Base-by-base conservation (phyloP, 2,329 filamentous ascomycete genomes). In the Diaporthe destruens region DNA sequence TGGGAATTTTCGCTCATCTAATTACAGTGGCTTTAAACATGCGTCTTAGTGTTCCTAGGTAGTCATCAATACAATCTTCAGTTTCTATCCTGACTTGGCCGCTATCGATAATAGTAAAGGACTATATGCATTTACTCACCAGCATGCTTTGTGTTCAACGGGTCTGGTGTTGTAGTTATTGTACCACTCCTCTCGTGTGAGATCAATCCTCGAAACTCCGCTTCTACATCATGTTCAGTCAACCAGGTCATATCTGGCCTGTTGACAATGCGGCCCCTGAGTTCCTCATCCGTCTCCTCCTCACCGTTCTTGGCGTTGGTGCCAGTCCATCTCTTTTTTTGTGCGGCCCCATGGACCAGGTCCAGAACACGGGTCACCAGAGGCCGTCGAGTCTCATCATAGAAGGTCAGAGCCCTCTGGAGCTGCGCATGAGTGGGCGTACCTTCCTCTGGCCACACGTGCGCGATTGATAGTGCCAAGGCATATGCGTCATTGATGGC, bases 171-270 rank as follows among this genome's bases (percentile, higher is more conserved):
- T 20, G 8, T n/a, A 12, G n/a, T 20, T 61, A 44, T 11, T 18
- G 32, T 66, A 1, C 82, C 80, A 47, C 25, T 32, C 3, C 25
- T 34, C 29, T 25, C 34, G 2, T 20, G 2, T 42, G n/a, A 20
- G 34, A 47, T 12, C 4, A 47, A 29, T 25, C 14, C 23, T 16
- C 25, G 29, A 18, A 84, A 85, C 11, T 81, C 79, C 16, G 76
- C 75, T 59, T 82, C 79, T 9, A 86, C 84, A 76, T 86, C 82
- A 76, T 87, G 84, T 72, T 86, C 84, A n/a, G 82, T 82, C 29
- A 87, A 79, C 85, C 84, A 86, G 20, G 75, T 78, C 8, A 81
- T 80, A 69, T 85, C 80, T 2, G 78, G 76, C 5, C 84, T 78
- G 20, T 74, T 79, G 23, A 72, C 77, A 73, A 85, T 82, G 69